Conservation (phyloP, 257 asterid genomes). For the Rhazya stricta region DNA sequence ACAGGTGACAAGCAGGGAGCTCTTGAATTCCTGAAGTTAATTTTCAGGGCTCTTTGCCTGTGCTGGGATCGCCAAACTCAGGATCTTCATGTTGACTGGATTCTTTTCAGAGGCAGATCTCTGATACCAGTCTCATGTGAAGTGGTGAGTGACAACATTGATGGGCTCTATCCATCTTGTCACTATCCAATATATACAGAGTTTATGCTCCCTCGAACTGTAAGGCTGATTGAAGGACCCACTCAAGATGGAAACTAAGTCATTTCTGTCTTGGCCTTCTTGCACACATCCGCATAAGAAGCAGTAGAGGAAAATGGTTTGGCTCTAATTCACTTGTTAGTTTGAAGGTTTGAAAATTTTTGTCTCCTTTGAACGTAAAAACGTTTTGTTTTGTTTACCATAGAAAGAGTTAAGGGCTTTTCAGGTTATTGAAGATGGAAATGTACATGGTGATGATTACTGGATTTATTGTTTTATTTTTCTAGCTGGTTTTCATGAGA, state of each 20-base stretch:
- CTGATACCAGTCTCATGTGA: constrained; percentile 77
- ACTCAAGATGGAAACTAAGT: constrained; percentile 39
- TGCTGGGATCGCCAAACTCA: constrained; percentile 99
- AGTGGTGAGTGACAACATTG: constrained; percentile 91
- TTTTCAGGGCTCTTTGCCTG: constrained; percentile 88
- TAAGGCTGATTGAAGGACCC: constrained; percentile 59
- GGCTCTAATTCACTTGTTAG: constrained; percentile 2
- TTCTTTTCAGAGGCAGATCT: constrained; percentile 87
- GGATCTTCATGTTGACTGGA: constrained; percentile 94
- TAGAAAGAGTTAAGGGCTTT: neutral
- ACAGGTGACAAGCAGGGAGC: constrained; percentile 87
- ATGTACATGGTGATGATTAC: neutral
- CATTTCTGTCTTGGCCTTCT: neutral
- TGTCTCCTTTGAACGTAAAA: neutral
- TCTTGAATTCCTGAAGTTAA: constrained; percentile 74
- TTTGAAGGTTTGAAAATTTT: neutral
- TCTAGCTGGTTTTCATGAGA: neutral
- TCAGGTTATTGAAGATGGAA: neutral
- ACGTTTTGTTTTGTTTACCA: neutral
- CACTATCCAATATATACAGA: constrained; percentile 80
- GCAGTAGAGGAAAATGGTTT: neutral
- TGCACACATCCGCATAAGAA: neutral
- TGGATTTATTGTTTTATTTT: neutral
- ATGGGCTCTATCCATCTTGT: constrained; percentile 80
- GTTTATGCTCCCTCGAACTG: constrained; percentile 88